phyloP scores from a whole-genome alignment of 2,329 filamentous ascomycete species.

The Grosmannia penicillata region DNA sequence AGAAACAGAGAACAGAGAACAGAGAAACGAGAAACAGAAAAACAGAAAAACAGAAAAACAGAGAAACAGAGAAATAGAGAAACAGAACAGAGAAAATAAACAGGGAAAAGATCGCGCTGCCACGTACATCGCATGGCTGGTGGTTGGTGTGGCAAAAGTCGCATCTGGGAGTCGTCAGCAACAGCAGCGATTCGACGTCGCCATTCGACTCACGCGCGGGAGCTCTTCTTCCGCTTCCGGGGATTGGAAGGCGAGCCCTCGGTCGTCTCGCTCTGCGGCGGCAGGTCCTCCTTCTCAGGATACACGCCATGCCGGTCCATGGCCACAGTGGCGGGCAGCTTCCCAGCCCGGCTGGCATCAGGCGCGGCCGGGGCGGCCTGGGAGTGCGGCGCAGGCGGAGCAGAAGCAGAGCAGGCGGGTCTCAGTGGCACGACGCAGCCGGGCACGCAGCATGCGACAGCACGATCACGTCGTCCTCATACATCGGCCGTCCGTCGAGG shows the following conservation, averaged over 20 bases:
- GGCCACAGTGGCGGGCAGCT: too few species aligned
- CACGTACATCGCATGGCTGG: conserved; percentile 28
- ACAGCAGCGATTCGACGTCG: not conserved
- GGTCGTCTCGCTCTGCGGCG: conserved; percentile 5
- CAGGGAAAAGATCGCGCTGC: too few species aligned
- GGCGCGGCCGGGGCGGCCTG: too few species aligned
- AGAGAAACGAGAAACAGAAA: not conserved
- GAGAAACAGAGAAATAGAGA: not conserved
- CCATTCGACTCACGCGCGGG: conserved; percentile 14
- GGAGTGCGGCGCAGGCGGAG: too few species aligned
- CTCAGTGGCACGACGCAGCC: too few species aligned
- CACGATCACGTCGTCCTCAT: too few species aligned
- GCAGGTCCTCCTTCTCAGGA: conserved; percentile 7
- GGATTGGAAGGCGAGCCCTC: conserved; percentile 16
- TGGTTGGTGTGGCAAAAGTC: conserved; percentile 32
- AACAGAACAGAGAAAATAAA: not conserved
- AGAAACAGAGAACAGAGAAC: not conserved
- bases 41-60: not conserved
- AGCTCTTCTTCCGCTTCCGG: conserved; percentile 21
- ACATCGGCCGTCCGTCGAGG: too few species aligned
- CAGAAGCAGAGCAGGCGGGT: not conserved
- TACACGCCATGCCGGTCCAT: conserved; percentile 7
- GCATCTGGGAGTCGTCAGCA: conserved; percentile 17
- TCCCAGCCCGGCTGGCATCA: too few species aligned
- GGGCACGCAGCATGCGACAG: too few species aligned